A percentile compares a stretch with the other conserved stretches of the same genome.
These are phyloP conservation scores for Coniochaeta sp. DNA, from an alignment of 2,329 filamentous ascomycete genomes.

Conservation along the genomic window DNA sequence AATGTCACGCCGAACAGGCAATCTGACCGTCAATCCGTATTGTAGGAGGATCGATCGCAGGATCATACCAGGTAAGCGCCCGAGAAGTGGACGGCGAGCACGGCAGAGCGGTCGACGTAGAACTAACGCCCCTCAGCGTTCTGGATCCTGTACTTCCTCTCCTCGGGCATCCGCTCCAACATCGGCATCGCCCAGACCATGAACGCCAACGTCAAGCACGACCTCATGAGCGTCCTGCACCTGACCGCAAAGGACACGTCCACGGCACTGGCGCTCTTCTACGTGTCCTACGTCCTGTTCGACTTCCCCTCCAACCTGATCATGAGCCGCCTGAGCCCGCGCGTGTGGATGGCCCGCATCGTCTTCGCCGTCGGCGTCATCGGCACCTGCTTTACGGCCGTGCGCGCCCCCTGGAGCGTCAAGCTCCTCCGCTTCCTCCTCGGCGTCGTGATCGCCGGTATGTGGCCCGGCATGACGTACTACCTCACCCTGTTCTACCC, in stretches of 20 bases:
- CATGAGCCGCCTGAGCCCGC: slow-evolving; percentile 78
- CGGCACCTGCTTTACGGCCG: slow-evolving; percentile 75
- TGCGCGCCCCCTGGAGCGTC: slow-evolving; percentile 75
- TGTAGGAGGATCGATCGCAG: slow-evolving; percentile 50
- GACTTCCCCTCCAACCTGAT: slow-evolving; percentile 82
- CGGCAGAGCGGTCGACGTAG: no score
- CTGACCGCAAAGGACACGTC: slow-evolving; percentile 72
- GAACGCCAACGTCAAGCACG: slow-evolving; percentile 65
- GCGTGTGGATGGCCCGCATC: slow-evolving; percentile 88
- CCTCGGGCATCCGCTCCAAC: slow-evolving; percentile 85
- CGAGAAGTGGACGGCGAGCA: no score
- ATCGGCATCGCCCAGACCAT: slow-evolving; percentile 93
- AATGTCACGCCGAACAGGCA: not conserved
- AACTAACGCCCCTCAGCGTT: slow-evolving; percentile 56
- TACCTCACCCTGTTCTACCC: slow-evolving; percentile 91
- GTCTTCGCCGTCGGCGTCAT: slow-evolving; percentile 82
- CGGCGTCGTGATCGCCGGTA: slow-evolving; percentile 80
- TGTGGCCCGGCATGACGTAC: slow-evolving; percentile 95
- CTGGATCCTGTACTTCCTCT: slow-evolving; percentile 86
- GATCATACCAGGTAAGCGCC: slow-evolving; percentile 50
- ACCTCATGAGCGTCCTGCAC: slow-evolving; percentile 63
- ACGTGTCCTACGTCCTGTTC: slow-evolving; percentile 86
- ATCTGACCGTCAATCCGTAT: not conserved
- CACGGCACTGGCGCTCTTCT: slow-evolving; percentile 79
- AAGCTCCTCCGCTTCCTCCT: slow-evolving; percentile 82